phyloP scores from a whole-genome alignment of 495 filamentous ascomycete species.

The Aspergillus ostianus region DNA sequence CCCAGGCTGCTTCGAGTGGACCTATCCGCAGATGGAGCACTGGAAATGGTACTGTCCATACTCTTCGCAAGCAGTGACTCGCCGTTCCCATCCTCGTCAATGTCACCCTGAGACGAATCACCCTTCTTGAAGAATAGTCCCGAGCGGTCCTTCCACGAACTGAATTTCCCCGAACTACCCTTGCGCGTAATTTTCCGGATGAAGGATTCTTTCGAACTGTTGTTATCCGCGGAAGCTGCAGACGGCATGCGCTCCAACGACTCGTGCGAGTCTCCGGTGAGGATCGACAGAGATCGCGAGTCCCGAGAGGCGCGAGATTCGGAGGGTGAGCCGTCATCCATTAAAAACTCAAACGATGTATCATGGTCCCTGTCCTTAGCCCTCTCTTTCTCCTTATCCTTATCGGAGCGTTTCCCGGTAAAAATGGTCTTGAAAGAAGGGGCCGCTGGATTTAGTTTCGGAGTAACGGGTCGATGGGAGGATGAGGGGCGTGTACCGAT shows the following conservation, averaged over 20 bases:
- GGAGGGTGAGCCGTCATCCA: constrained; percentile 56
- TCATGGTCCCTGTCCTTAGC: constrained; percentile 31
- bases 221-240: constrained; percentile 62
- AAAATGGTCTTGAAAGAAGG: constrained; percentile 58
- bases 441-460: constrained; percentile 61
- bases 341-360: constrained; percentile 35
- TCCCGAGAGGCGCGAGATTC: constrained; percentile 63
- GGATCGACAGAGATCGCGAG: constrained; percentile 59
- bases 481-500: constrained; percentile 55
- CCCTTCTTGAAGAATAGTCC: constrained; percentile 63
- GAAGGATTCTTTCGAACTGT: constrained; percentile 58
- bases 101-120: constrained; percentile 48
- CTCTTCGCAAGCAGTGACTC: constrained; percentile 50
- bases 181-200: constrained; percentile 76
- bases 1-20: constrained; percentile 46
- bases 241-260: constrained; percentile 70
- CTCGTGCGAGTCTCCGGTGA: constrained; percentile 69
- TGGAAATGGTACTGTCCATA: constrained; percentile 45
- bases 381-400: constrained; percentile 37
- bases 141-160: constrained; percentile 66
- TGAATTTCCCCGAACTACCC: constrained; percentile 77
- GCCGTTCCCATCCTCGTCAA: constrained; percentile 45
- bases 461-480: constrained; percentile 53
- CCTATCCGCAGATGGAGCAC: constrained; percentile 44
- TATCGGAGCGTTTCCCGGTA: constrained; percentile 40